Percentiles rank a stretch among this genome's conserved stretches.
Evolutionary conservation across 169 alveolate genomes (phyloP).

Genomic region (Fabrea salina): DNA sequence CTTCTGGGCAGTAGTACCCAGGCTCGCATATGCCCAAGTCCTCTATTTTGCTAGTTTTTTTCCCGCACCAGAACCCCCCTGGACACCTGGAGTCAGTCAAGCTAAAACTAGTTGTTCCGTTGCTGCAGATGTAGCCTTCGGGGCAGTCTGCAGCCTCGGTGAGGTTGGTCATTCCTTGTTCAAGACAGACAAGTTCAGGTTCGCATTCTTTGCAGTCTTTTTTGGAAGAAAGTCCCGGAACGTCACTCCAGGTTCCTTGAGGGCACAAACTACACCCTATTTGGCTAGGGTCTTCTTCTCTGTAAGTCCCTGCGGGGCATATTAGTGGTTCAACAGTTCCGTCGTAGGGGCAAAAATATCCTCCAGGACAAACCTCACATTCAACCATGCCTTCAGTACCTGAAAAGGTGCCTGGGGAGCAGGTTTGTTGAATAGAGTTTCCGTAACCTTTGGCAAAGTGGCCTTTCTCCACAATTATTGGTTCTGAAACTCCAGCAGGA

Average conservation of each 20-base stretch:
- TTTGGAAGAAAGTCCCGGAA: constrained; percentile 32
- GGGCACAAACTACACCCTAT: constrained; percentile 65
- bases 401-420: constrained; percentile 68
- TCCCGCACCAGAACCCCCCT: constrained; percentile 58
- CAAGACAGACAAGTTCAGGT: constrained; percentile 48
- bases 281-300: constrained; percentile 33
- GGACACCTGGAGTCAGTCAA: constrained; percentile 42
- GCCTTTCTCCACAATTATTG: constrained; percentile 62
- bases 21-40: constrained; percentile 41
- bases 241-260: constrained; percentile 61
- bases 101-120: constrained; percentile 48
- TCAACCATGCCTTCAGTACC: constrained; percentile 28
- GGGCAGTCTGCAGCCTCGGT: constrained; percentile 53
- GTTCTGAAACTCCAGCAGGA: constrained; percentile 54
- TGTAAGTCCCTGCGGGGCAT: constrained; percentile 64
- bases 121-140: constrained; percentile 63
- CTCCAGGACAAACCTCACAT: constrained; percentile 63
- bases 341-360: constrained; percentile 49
- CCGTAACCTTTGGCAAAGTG: constrained; percentile 61
- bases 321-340: constrained; percentile 37
- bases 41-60: constrained; percentile 30
- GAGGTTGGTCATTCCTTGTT: constrained; percentile 51
- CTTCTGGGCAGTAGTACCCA: constrained; percentile 42
- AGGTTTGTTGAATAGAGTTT: constrained; percentile 49
- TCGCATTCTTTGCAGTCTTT: constrained; percentile 55